Conservation (phyloP, 345 rosid species). For the Sonneratia alba region DNA sequence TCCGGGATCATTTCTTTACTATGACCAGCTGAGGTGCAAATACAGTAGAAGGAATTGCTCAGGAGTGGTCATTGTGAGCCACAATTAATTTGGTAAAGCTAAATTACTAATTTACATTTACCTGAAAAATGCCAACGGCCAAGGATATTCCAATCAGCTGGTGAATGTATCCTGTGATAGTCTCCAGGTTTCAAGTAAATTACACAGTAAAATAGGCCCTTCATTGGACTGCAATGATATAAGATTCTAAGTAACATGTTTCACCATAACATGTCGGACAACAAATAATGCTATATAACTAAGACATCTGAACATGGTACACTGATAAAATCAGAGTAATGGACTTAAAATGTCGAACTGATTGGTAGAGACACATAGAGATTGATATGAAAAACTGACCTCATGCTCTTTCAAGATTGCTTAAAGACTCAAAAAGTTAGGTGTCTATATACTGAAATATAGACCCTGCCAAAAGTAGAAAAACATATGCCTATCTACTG, state of each 20-base stretch:
- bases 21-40: not conserved
- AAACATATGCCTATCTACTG: not conserved
- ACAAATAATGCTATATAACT: not conserved
- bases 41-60: not conserved
- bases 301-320: not conserved
- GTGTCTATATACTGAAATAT: not conserved
- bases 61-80: not conserved
- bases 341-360: not conserved
- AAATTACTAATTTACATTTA: conserved; percentile 30
- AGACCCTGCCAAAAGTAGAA: not conserved
- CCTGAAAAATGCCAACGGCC: conserved; percentile 91
- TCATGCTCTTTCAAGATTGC: not conserved
- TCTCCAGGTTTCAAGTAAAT: conserved; percentile 88
- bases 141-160: conserved; percentile 78
- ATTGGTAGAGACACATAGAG: not conserved
- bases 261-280: not conserved
- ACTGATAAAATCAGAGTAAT: not conserved
- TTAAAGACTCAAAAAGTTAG: not conserved
- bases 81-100: not conserved
- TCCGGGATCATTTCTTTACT: not conserved
- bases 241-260: not conserved
- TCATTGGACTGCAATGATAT: conserved; percentile 56
- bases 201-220: conserved; percentile 90
- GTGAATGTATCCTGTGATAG: conserved; percentile 91
- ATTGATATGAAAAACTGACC: not conserved